Conservation (phyloP, 73 alveolate genomes). For the Paramecium caudatum region DNA sequence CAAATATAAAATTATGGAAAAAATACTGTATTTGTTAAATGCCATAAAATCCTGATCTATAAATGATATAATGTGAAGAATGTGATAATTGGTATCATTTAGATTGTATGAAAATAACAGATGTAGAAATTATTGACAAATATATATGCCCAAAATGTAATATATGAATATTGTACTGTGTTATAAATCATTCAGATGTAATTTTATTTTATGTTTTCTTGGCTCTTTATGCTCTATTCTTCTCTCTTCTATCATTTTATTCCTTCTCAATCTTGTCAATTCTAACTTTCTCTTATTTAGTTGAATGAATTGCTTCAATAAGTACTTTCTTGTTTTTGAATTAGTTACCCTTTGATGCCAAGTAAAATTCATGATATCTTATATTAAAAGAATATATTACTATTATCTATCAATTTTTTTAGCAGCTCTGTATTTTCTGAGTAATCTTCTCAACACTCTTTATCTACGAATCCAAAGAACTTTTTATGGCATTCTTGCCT, state of each 20-base stretch:
- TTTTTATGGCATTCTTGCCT: constrained; percentile 99
- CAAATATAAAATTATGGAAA: constrained; percentile 92
- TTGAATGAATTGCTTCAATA: constrained; percentile 97
- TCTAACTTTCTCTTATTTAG: constrained; percentile 81
- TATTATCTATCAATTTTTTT: constrained; percentile 96
- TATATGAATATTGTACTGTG: not conserved
- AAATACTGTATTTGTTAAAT: constrained; percentile 87
- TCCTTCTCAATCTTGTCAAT: constrained; percentile 71
- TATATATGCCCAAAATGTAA: constrained; percentile 42
- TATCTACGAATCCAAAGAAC: constrained; percentile 98
- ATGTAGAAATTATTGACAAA: constrained; percentile 80
- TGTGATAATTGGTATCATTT: constrained; percentile 94
- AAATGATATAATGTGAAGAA: constrained; percentile 91
- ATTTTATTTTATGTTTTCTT: constrained; percentile 65
- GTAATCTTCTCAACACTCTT: constrained; percentile 98
- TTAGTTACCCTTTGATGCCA: constrained; percentile 97
- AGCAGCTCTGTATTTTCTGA: constrained; percentile 96
- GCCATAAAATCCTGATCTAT: constrained; percentile 93
- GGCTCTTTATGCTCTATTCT: constrained; percentile 74
- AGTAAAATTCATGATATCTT: constrained; percentile 95
- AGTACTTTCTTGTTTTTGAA: constrained; percentile 97
- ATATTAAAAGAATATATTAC: constrained; percentile 42
- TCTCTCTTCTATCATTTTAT: constrained; percentile 77
- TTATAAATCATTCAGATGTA: constrained; percentile 56
- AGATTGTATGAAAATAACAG: constrained; percentile 87